A percentile compares a stretch with the other conserved stretches of the same genome.
Conservation (phyloP, 176 grass and related monocot genomes). For the Urochloa ruziziensis region DNA sequence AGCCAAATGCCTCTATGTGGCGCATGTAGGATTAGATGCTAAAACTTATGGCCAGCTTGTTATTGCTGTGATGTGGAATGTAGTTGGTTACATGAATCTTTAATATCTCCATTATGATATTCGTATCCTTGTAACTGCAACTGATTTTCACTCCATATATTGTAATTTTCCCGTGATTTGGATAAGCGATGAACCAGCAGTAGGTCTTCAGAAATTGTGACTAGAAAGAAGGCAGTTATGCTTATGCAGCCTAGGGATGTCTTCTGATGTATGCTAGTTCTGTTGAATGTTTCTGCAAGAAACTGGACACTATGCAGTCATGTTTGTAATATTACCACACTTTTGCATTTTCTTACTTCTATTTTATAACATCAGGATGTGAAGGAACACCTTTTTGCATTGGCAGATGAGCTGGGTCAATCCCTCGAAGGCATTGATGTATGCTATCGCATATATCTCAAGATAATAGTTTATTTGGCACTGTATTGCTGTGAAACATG, state of each 20-base stretch:
- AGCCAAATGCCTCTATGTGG: neutral
- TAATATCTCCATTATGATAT: neutral
- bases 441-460: slow-evolving; percentile 29
- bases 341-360: neutral
- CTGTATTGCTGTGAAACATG: neutral
- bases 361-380: slow-evolving; percentile 65
- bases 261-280: neutral
- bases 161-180: neutral
- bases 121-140: neutral
- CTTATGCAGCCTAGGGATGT: neutral
- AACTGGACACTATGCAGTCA: neutral
- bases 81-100: neutral
- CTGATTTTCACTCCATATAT: neutral
- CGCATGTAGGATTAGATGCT: neutral
- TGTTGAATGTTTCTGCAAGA: neutral
- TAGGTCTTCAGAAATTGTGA: neutral
- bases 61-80: neutral
- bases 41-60: neutral
- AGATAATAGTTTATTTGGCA: slow-evolving; percentile 16
- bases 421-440: slow-evolving; percentile 90
- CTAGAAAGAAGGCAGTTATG: slow-evolving; percentile 3
- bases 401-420: slow-evolving; percentile 78
- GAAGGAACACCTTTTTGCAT: slow-evolving; percentile 91
- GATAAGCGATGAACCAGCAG: neutral
- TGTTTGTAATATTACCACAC: neutral